Percentiles rank a stretch among this genome's conserved stretches.
phyloP scores from a whole-genome alignment of 2,329 filamentous ascomycete genomes.

The Ceratocystis harringtonii region DNA sequence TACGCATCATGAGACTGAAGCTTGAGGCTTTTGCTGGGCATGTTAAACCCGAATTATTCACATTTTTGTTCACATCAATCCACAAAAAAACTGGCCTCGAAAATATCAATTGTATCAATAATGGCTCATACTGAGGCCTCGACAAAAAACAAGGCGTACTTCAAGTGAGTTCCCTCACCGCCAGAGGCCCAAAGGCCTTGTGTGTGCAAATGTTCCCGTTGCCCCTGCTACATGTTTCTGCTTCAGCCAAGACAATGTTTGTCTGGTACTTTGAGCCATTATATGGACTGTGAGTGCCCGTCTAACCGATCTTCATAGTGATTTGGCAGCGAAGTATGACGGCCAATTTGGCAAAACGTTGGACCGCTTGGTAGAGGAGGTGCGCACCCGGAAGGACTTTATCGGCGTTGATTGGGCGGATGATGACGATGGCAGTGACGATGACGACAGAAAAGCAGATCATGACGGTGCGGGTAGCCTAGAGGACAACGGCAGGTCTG shows the following conservation, averaged over 20 bases:
- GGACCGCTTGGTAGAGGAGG: slow-evolving; percentile 37
- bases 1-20: neutral
- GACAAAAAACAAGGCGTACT: slow-evolving; percentile 8
- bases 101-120: neutral
- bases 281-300: no score
- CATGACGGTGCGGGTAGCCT: neutral
- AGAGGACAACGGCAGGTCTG: neutral
- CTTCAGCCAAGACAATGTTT: neutral
- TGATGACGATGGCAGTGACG: slow-evolving; percentile 28
- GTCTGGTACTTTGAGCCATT: neutral
- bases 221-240: neutral
- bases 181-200: neutral
- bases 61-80: no score
- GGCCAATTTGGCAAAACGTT: slow-evolving; percentile 30
- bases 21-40: neutral
- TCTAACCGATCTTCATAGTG: neutral
- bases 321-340: slow-evolving; percentile 10
- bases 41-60: neutral
- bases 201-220: neutral
- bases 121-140: neutral
- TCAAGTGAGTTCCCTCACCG: slow-evolving; percentile 7
- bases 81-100: neutral
- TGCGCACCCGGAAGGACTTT: slow-evolving; percentile 41
- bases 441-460: slow-evolving; percentile 15
- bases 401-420: slow-evolving; percentile 43